Conservation (phyloP, 78 protist species). For the Dictyostelium firmibasis region DNA sequence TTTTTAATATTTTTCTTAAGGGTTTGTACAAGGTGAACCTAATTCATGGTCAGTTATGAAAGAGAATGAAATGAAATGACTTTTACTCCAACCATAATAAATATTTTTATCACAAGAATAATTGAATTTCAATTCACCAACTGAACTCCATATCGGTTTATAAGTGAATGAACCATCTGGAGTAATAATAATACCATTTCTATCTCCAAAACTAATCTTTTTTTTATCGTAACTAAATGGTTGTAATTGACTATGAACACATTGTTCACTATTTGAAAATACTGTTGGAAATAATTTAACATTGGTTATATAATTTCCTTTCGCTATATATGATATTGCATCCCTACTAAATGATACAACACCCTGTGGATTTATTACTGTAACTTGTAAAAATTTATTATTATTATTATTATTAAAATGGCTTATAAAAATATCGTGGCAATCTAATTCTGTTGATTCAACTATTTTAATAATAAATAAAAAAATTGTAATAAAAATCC, state of each 20-base stretch:
- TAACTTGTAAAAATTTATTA: not conserved
- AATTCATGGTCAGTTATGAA: not conserved
- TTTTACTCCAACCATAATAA: not conserved
- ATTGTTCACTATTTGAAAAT: not conserved
- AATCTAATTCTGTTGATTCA: not conserved
- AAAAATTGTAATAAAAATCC: not conserved
- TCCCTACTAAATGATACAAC: not conserved
- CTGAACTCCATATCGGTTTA: conserved; percentile 11
- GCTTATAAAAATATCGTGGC: not conserved
- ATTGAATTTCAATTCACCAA: not conserved
- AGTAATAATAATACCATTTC: not conserved
- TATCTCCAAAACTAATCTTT: not conserved
- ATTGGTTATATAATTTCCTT: conserved; percentile 4
- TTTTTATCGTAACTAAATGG: not conserved
- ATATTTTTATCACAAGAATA: not conserved
- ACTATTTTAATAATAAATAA: not conserved
- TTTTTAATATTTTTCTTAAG: no score
- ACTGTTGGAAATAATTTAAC: not conserved
- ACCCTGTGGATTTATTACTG: conserved; percentile 4
- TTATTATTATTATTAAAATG: not conserved
- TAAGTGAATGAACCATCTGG: not conserved
- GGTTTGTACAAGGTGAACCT: not conserved
- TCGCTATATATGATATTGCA: not conserved
- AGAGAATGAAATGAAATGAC: not conserved
- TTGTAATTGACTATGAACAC: not conserved